These are phyloP conservation scores for Pichia sp. DNA, from an alignment of 1,139 yeast species.

Conservation along the genomic window DNA sequence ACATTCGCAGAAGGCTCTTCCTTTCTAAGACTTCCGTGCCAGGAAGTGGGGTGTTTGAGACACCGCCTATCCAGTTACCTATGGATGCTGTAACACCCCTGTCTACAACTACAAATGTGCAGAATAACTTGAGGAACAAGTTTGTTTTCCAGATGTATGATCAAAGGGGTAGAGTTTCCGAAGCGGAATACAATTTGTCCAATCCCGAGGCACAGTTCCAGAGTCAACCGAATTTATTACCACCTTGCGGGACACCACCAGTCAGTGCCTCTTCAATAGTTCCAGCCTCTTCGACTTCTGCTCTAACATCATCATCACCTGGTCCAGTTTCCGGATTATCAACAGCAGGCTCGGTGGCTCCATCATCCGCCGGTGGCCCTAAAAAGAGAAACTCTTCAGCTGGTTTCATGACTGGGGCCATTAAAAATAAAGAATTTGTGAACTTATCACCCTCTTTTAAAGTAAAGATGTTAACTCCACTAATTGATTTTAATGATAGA, in stretches of 20 bases:
- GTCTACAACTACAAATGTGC: neutral
- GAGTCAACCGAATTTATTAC: slow-evolving; percentile 15
- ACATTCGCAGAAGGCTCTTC: slow-evolving; percentile 15
- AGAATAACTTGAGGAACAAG: slow-evolving; percentile 8
- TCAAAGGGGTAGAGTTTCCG: neutral
- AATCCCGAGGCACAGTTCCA: slow-evolving; percentile 12
- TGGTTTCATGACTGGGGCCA: slow-evolving; percentile 1
- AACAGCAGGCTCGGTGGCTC: neutral
- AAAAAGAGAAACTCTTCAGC: slow-evolving; percentile 1
- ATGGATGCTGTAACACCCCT: neutral
- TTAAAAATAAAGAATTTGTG: slow-evolving; percentile 9
- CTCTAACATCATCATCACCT: neutral
- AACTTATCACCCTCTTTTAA: slow-evolving; percentile 11
- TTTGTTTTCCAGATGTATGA: slow-evolving; percentile 16
- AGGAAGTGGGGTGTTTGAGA: slow-evolving; percentile 19
- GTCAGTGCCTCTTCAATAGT: neutral
- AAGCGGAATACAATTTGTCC: neutral
- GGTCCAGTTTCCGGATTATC: neutral
- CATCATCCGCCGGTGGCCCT: neutral
- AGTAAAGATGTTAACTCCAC: slow-evolving; percentile 11
- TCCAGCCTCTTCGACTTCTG: neutral
- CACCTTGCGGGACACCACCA: neutral
- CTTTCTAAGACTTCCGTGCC: slow-evolving; percentile 18
- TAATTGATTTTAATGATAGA: slow-evolving; percentile 12
- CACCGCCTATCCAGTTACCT: slow-evolving; percentile 18